Evolutionary conservation across 169 alveolate genomes (phyloP).

Genomic region (Babesia bovis): DNA sequence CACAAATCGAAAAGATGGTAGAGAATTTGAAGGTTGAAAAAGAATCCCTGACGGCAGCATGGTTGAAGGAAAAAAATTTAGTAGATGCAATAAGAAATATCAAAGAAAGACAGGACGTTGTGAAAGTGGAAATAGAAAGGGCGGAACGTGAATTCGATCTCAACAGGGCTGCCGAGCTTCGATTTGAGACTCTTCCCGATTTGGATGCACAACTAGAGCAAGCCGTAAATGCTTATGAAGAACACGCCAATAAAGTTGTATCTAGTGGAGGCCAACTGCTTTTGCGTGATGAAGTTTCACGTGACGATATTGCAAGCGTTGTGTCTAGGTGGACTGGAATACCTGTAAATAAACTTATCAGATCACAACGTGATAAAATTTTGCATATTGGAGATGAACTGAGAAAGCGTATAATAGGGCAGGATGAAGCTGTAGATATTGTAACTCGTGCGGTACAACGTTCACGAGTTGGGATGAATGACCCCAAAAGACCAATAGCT

Average conservation of each 20-base stretch:
- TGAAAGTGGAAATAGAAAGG: constrained; percentile 80
- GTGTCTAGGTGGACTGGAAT: constrained; percentile 88
- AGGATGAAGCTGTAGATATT: constrained; percentile 79
- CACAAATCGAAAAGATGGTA: constrained; percentile 63
- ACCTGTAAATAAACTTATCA: constrained; percentile 76
- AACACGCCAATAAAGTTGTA: constrained; percentile 66
- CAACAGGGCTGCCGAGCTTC: constrained; percentile 86
- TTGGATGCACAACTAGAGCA: constrained; percentile 75
- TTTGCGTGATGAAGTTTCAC: constrained; percentile 82
- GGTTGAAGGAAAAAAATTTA: constrained; percentile 77
- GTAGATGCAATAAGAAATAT: constrained; percentile 79
- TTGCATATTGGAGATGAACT: constrained; percentile 75
- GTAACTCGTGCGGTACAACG: constrained; percentile 84
- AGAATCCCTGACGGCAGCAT: constrained; percentile 67
- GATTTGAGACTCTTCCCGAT: constrained; percentile 86
- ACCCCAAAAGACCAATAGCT: constrained; percentile 88
- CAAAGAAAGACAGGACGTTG: constrained; percentile 80
- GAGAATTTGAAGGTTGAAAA: constrained; percentile 60
- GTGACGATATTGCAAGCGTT: constrained; percentile 82
- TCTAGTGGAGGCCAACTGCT: constrained; percentile 67
- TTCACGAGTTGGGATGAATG: constrained; percentile 87
- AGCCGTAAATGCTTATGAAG: constrained; percentile 68
- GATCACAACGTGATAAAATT: constrained; percentile 83
- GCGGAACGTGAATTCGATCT: constrained; percentile 83
- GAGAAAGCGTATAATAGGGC: constrained; percentile 82